Evolutionary conservation across 768 basidiomycete species (phyloP).

Genomic region (Rubroboletus pulcherrimus): DNA sequence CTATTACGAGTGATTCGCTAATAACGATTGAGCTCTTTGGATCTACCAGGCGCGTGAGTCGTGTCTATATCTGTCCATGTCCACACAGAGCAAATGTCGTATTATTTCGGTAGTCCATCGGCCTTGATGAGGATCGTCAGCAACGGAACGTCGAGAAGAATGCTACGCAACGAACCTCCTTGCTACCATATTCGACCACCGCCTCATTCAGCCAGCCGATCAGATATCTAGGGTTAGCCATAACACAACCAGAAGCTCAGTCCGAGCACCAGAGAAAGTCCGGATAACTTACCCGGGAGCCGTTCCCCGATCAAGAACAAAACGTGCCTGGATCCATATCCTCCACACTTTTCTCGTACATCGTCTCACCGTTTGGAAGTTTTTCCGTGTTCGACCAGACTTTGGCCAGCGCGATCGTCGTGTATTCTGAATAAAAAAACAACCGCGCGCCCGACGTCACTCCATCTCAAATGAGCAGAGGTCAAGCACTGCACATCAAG

Average conservation of each 20-base stretch:
- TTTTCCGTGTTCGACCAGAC: conserved; percentile 15
- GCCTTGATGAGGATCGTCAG: not conserved
- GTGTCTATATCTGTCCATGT: too few relatives aligned
- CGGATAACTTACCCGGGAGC: not conserved
- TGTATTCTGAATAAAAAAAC: not conserved
- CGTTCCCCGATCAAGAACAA: not conserved
- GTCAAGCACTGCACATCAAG: not conserved
- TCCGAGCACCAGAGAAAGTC: not conserved
- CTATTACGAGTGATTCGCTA: not conserved
- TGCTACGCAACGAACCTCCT: conserved; percentile 7
- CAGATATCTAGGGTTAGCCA: not conserved
- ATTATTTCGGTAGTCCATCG: not conserved
- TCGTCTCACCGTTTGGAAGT: not conserved
- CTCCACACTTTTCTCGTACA: conserved; percentile 10
- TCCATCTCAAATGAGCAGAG: not conserved
- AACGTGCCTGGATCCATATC: conserved; percentile 7
- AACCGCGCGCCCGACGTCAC: not conserved
- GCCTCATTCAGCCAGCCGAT: conserved; percentile 13
- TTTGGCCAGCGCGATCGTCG: conserved; percentile 9
- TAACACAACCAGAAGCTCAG: not conserved
- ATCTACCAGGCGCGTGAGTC: too few relatives aligned
- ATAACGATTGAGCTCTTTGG: too few relatives aligned
- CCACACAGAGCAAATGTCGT: not conserved
- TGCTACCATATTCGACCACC: conserved; percentile 14
- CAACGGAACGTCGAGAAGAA: not conserved